Conservation (phyloP, 441 rosid genomes). For the Arabidopsis lyrata region DNA sequence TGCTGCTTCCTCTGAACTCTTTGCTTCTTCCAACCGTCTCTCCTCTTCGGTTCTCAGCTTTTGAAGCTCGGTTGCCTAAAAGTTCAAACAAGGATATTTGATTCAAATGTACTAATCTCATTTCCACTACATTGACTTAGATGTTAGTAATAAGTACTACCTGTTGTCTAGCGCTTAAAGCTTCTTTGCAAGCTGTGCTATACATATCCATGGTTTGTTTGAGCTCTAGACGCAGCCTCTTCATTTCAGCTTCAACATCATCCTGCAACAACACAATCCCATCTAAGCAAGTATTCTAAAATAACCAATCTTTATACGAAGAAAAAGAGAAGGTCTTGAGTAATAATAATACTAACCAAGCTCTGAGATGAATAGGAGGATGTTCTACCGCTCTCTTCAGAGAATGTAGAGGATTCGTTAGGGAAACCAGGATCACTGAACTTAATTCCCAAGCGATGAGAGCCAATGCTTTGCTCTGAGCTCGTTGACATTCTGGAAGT, state of each 20-base stretch:
- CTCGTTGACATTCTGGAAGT: slow-evolving; percentile 58
- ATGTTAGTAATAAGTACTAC: slow-evolving; percentile 44
- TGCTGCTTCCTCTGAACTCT: slow-evolving; percentile 59
- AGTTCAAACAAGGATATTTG: not conserved
- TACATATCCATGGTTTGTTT: slow-evolving; percentile 98
- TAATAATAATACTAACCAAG: slow-evolving; percentile 51
- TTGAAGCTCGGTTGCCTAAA: slow-evolving; percentile 63
- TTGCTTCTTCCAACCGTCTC: slow-evolving; percentile 54
- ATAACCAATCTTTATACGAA: not conserved
- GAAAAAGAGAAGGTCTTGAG: not conserved
- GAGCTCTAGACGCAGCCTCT: slow-evolving; percentile 81
- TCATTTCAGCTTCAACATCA: slow-evolving; percentile 91
- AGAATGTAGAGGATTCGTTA: slow-evolving; percentile 55
- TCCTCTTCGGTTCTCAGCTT: slow-evolving; percentile 56
- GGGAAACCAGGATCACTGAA: slow-evolving; percentile 52
- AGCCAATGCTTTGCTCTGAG: slow-evolving; percentile 71
- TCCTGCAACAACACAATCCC: slow-evolving; percentile 56
- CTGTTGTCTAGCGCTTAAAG: slow-evolving; percentile 80
- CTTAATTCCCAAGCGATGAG: slow-evolving; percentile 55
- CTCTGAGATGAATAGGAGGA: slow-evolving; percentile 64
- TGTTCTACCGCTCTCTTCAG: slow-evolving; percentile 63
- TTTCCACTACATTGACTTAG: not conserved
- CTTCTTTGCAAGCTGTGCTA: slow-evolving; percentile 89
- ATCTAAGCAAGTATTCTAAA: slow-evolving; percentile 5
- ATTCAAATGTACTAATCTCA: not conserved